Percentiles rank a stretch among this genome's conserved stretches.
Evolutionary conservation across 2,329 filamentous ascomycete genomes (phyloP).

Genomic region (Microdochium bolleyi): DNA sequence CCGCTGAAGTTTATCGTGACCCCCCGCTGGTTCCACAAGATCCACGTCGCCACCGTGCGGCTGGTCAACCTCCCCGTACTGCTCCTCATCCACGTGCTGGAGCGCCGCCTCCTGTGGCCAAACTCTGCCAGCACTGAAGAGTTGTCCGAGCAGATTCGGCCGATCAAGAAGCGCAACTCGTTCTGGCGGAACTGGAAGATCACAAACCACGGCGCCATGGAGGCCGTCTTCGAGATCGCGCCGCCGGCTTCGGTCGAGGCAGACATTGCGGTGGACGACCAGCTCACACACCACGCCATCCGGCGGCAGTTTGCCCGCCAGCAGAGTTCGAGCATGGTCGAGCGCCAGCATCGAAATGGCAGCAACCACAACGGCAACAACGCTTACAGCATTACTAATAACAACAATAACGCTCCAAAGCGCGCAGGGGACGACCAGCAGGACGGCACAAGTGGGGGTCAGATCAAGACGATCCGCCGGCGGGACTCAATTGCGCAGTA

Average conservation of each 20-base stretch:
- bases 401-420: background rate
- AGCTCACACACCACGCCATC: constrained; percentile 50
- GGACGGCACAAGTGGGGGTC: background rate
- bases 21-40: constrained; percentile 85
- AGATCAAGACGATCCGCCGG: constrained; percentile 27
- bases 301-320: constrained; percentile 45
- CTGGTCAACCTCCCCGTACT: constrained; percentile 69
- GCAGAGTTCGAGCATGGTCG: constrained; percentile 23
- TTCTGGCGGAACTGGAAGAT: constrained; percentile 65
- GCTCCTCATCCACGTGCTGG: constrained; percentile 60
- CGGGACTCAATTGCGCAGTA: constrained; percentile 48
- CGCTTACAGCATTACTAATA: background rate
- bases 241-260: constrained; percentile 53
- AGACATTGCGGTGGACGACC: constrained; percentile 51
- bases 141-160: constrained; percentile 7
- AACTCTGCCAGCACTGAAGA: constrained; percentile 18
- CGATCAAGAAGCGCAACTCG: constrained; percentile 18
- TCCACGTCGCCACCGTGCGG: constrained; percentile 71
- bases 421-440: background rate
- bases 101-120: constrained; percentile 62
- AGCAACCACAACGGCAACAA: too few species aligned
- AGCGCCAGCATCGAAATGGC: background rate
- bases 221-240: constrained; percentile 64
- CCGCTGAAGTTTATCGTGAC: constrained; percentile 71
- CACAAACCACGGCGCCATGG: constrained; percentile 63